Base-by-base conservation (phyloP, 768 basidiomycete species). In the Boletus sp. region DNA sequence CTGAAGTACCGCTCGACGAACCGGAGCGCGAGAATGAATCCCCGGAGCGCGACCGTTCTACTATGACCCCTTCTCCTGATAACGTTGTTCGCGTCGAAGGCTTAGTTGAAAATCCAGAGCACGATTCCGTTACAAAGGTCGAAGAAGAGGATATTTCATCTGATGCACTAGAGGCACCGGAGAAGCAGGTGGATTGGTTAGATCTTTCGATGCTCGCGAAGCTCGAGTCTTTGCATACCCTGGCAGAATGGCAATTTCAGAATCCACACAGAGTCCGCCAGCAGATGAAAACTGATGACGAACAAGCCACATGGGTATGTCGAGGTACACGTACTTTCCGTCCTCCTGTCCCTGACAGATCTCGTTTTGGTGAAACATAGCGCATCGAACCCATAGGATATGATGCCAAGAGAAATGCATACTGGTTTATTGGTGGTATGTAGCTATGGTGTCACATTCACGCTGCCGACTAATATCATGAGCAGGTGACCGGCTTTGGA, bases 231-330 rank as follows among this genome's bases (percentile, higher is more conserved):
- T 72, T 93, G 63, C 81, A 90, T 60, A 73, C 81, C 15, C 72
- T 93, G 46, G 79, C 78, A 29, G 92, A 94, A 71, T 94, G 92
- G 92, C 89, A 91, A 62, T 92, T 93, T 58, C 85, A 90, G 55
- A 89, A 90, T 64, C 82, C 89, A 5, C 76, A 78, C 49, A 79
- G 87, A 51, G 62, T 93, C 21, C 77, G 90, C 54, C 77, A 76
- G 41, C 70, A 87, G 44, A 91, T 93, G 89, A 87, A 83, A 64
- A 80, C 75, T 47, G 90, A 91, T 52, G 90, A 91, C 56, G 90
- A 92, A 40, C 73, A 76, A 51, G 88, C 86, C 25, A 72, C 79
- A 32, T 94, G 92, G 92, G 92, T 90, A 53, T 60, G 87, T 74
- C 9, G 11, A 34, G 32, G 13, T 37, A 4, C 7, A 6, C 15